Evolutionary conservation across 768 basidiomycete species (phyloP).

Genomic region (Suillus ampliporus): DNA sequence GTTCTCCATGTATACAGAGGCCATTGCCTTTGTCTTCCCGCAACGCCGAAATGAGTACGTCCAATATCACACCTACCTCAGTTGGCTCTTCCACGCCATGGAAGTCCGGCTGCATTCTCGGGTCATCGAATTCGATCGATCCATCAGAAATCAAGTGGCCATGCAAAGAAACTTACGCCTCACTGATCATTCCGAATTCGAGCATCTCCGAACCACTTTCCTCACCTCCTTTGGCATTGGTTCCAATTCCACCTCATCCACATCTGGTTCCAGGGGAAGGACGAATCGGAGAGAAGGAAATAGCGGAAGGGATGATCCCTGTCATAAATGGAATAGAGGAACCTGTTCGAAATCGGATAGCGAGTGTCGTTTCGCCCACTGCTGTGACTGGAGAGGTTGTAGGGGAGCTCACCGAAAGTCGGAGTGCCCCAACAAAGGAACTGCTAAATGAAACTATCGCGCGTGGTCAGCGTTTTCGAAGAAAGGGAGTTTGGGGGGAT

Average conservation of each 20-base stretch:
- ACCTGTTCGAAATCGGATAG: not conserved
- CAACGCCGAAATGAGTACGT: fast-evolving
- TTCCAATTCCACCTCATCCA: not conserved
- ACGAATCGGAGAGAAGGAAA: constrained; percentile 1
- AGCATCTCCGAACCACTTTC: not conserved
- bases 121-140: not conserved
- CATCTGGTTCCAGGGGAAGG: not conserved
- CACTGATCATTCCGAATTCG: not conserved
- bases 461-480: not conserved
- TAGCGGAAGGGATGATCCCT: constrained; percentile 3
- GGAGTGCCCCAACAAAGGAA: not conserved
- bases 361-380: constrained; percentile 7
- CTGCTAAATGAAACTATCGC: not conserved
- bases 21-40: not conserved
- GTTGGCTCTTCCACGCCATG: not conserved
- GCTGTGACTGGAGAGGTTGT: constrained; percentile 1
- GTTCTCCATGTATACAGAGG: not conserved
- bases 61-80: not conserved
- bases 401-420: not conserved
- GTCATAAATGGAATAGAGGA: constrained; percentile 14
- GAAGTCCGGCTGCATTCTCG: not conserved
- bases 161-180: not conserved
- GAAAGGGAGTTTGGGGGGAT: not conserved
- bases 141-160: not conserved
- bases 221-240: constrained; percentile 10